Base-by-base conservation (phyloP, 1,139 yeast genomes). In the Saccharomycopsis hybrid region DNA sequence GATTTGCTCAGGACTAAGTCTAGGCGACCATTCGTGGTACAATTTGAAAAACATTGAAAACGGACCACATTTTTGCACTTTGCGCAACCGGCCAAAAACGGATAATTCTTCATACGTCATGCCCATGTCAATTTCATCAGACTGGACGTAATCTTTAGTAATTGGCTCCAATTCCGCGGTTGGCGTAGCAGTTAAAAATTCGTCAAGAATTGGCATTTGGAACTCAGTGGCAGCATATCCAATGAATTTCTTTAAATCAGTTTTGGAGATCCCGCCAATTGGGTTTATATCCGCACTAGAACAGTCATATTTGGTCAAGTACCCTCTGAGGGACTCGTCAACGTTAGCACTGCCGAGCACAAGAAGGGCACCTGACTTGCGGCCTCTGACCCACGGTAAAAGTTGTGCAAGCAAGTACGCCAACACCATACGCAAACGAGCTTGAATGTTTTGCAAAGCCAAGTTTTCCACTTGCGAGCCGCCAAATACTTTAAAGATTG, bases 81-180 rank as follows among this genome's bases (percentile, higher is more conserved):
- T 92, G 57, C 99, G 78, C 55, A 92, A 74, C 54, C 84, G 76
- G n/a, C 99, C 99, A 70, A 92, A 90, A 11, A 85, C 72, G 32
- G 96, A 84, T 53, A 92, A 75, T 63, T 92, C 98, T 56, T 89
- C 96, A 62, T 92, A 92, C 0, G 96, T 85, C 85, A 94, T 85
- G 1, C 99, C 99, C 98, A 92, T 92, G 64, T 92, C 99, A 5
- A 79, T 82, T 65, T 92, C 99, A 65, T 92, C 99, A 44, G 95
- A 85, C 66, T 92, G 99, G 11, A 89, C 95, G 61, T 92, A 90
- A 54, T 80, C 76, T 57, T 85, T 80, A 0, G 98, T 90, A 50
- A 89, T 90, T 43, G 99, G 99, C 62, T 92, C 99, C 50, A 92
- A 76, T 65, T 92, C 99, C 0, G 99, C 99, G 0, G 98, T 92